Evolutionary conservation across 768 basidiomycete species (phyloP).

Genomic region (Chlorophyllum brunneum): DNA sequence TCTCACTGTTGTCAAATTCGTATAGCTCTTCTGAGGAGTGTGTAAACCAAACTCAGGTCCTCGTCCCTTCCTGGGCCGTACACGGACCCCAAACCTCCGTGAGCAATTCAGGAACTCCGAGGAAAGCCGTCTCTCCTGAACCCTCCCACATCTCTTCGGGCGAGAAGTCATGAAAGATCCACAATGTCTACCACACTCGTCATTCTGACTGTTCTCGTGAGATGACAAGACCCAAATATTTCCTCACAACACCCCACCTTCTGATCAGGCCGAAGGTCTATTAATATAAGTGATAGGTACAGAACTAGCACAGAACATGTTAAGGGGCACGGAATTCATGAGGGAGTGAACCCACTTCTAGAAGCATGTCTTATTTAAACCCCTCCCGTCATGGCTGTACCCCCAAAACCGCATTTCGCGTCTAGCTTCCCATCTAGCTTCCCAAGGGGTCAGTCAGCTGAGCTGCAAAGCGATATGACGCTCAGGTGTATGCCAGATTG

Average conservation of each 20-base stretch:
- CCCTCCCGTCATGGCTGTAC: background rate
- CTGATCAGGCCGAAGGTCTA: background rate
- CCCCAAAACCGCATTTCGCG: too few relatives aligned
- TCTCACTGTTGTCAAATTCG: background rate
- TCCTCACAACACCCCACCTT: background rate
- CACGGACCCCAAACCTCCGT: too few relatives aligned
- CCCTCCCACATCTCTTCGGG: background rate
- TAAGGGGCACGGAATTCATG: background rate
- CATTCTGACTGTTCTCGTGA: conserved; percentile 8
- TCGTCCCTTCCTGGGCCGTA: background rate
- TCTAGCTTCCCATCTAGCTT: too few relatives aligned
- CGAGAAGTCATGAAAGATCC: background rate
- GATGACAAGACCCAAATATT: background rate
- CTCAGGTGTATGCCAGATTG: background rate
- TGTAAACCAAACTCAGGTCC: background rate
- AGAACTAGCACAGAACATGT: background rate
- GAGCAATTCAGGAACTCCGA: conserved; percentile 1
- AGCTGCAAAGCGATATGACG: background rate
- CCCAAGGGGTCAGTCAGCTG: conserved; percentile 8
- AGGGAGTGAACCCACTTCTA: background rate
- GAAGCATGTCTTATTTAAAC: background rate
- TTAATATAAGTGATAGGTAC: conserved; percentile 1
- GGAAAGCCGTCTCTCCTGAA: background rate
- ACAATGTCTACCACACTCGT: background rate
- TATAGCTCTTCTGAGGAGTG: background rate